Percentiles rank a stretch among this genome's conserved stretches.
phyloP scores from a whole-genome alignment of 1,139 yeast species.

The Suhomyces yuchorum region DNA sequence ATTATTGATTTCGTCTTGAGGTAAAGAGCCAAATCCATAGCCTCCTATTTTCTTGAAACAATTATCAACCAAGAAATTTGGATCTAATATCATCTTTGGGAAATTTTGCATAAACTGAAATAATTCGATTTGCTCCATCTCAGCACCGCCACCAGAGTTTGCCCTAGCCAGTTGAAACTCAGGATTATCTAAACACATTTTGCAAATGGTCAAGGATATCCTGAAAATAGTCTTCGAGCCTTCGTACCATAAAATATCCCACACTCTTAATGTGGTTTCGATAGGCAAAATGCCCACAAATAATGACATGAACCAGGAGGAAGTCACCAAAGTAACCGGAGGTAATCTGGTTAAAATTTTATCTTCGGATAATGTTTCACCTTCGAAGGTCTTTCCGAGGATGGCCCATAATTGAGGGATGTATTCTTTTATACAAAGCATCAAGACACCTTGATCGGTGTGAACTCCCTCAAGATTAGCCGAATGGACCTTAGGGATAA shows the following conservation, averaged over 20 bases:
- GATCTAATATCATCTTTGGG: conserved; percentile 75
- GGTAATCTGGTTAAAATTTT: conserved; percentile 73
- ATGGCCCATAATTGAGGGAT: conserved; percentile 79
- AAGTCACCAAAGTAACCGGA: conserved; percentile 88
- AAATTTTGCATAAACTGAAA: conserved; percentile 83
- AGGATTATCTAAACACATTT: conserved; percentile 68
- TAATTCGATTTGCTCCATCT: conserved; percentile 75
- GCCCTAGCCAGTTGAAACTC: conserved; percentile 31
- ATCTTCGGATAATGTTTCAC: conserved; percentile 54
- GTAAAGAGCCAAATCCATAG: conserved; percentile 64
- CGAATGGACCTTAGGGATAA: conserved; percentile 90
- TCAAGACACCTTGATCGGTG: conserved; percentile 90
- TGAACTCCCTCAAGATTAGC: conserved; percentile 91
- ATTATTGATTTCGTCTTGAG: conserved; percentile 78
- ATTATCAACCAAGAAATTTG: conserved; percentile 66
- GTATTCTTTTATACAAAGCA: conserved; percentile 82
- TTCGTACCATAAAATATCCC: conserved; percentile 95
- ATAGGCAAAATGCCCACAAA: conserved; percentile 87
- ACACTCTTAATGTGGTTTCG: conserved; percentile 81
- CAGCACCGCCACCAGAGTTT: conserved; percentile 23
- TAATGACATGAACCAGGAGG: conserved; percentile 97
- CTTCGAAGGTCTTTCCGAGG: conserved; percentile 47
- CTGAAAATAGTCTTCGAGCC: conserved; percentile 87
- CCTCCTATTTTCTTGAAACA: conserved; percentile 78
- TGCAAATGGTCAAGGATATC: conserved; percentile 79